A percentile compares a stretch with the other conserved stretches of the same genome.
Conservation (phyloP, 2,329 filamentous ascomycete genomes). For the Aspergillus pseudonomiae region DNA sequence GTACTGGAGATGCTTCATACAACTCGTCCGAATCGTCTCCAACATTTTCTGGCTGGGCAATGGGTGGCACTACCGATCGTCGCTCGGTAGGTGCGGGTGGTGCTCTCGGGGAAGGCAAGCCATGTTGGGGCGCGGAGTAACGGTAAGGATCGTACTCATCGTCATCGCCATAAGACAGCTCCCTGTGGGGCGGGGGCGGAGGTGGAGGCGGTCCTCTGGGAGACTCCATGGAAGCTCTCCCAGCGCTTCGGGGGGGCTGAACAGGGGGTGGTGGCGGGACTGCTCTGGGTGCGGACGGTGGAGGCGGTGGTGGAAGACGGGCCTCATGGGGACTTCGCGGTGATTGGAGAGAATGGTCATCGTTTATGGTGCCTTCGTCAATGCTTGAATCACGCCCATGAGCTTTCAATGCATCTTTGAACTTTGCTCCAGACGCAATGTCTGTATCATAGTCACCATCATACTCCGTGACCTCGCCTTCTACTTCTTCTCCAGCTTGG, state of each 20-base stretch:
- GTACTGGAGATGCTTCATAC: constrained; percentile 47
- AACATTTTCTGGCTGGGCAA: constrained; percentile 30
- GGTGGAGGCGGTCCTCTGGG: constrained; percentile 41
- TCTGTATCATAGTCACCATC: constrained; percentile 98
- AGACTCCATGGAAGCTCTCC: constrained; percentile 34
- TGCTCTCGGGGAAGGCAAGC: constrained; percentile 30
- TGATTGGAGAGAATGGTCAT: constrained; percentile 56
- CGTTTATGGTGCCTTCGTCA: constrained; percentile 65
- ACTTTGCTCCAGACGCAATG: constrained; percentile 88
- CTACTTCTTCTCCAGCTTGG: constrained; percentile 62
- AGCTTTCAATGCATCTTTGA: constrained; percentile 88
- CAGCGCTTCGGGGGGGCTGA: constrained; percentile 56
- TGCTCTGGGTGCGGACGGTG: constrained; percentile 61
- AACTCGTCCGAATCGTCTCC: constrained; percentile 49
- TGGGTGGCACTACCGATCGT: constrained; percentile 21
- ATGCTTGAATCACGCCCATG: constrained; percentile 77
- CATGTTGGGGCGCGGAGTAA: constrained; percentile 48
- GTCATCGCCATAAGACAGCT: constrained; percentile 54
- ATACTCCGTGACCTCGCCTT: constrained; percentile 87
- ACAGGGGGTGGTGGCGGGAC: constrained; percentile 68
- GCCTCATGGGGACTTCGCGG: constrained; percentile 44
- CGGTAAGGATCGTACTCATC: constrained; percentile 55
- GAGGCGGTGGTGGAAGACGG: constrained; percentile 53
- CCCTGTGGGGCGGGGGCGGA: constrained; percentile 47
- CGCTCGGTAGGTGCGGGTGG: constrained; percentile 26